Conservation (phyloP, 2,329 filamentous ascomycete species). For the Alternaria metachromatica region DNA sequence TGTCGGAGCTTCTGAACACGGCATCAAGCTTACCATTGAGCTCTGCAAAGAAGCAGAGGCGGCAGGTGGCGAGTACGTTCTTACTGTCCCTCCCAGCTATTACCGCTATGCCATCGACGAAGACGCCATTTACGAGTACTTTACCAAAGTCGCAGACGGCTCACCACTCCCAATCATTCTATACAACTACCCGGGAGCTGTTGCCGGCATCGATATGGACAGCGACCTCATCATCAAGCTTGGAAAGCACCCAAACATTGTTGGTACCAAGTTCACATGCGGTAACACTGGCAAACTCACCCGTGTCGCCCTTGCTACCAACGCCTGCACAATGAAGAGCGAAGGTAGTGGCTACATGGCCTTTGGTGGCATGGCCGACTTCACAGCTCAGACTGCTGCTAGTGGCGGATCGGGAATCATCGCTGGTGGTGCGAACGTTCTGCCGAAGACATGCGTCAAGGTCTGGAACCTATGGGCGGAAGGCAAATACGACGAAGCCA, state of each 20-base stretch:
- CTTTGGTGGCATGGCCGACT: slow-evolving; percentile 87
- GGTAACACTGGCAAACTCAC: slow-evolving; percentile 90
- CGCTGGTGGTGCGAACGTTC: slow-evolving; percentile 82
- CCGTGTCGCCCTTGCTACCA: slow-evolving; percentile 74
- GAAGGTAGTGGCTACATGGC: slow-evolving; percentile 71
- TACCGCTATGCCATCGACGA: slow-evolving; percentile 81
- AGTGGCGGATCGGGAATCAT: slow-evolving; percentile 85
- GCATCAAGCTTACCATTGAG: slow-evolving; percentile 80
- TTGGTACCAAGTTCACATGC: slow-evolving; percentile 91
- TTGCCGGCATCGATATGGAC: slow-evolving; percentile 87
- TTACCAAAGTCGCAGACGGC: slow-evolving; percentile 74
- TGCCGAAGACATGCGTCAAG: slow-evolving; percentile 80
- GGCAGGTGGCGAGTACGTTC: slow-evolving; percentile 79
- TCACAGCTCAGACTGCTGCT: slow-evolving; percentile 80
- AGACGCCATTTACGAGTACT: slow-evolving; percentile 75
- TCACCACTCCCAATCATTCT: slow-evolving; percentile 80
- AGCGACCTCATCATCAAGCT: slow-evolving; percentile 84
- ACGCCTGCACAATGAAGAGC: slow-evolving; percentile 70
- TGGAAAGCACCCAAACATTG: slow-evolving; percentile 80
- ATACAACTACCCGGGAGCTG: slow-evolving; percentile 91
- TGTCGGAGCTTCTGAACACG: slow-evolving; percentile 81
- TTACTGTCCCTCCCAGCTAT: slow-evolving; percentile 83
- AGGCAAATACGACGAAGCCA: slow-evolving; percentile 77
- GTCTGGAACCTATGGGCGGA: slow-evolving; percentile 78
- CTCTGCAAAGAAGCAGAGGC: slow-evolving; percentile 70